A percentile compares a stretch with the other conserved stretches of the same genome.
phyloP scores from a whole-genome alignment of 2,329 filamentous ascomycete genomes.

The Berkeleyomyces rouxiae region DNA sequence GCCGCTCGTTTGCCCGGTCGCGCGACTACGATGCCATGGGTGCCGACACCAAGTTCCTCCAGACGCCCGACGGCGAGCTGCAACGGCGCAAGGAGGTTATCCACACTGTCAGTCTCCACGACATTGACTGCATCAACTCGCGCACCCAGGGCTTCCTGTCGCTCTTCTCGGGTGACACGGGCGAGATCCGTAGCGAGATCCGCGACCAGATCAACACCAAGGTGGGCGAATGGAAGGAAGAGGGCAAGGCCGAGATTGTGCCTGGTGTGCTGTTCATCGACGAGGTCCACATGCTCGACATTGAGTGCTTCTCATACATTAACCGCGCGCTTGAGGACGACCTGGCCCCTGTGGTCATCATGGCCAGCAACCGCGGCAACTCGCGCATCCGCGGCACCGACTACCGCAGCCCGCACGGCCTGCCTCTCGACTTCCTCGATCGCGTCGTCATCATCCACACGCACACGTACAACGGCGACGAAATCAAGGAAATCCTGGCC shows the following conservation, averaged over 20 bases:
- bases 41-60: constrained; percentile 92
- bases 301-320: constrained; percentile 97
- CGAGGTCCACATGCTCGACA: constrained; percentile 98
- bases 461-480: constrained; percentile 61
- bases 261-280: constrained; percentile 96
- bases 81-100: constrained; percentile 95
- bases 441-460: constrained; percentile 94
- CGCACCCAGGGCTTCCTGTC: constrained; percentile 96
- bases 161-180: constrained; percentile 93
- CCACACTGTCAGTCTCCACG: constrained; percentile 90
- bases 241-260: constrained; percentile 96
- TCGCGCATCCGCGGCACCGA: constrained; percentile 85
- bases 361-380: constrained; percentile 92
- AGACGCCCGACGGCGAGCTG: constrained; percentile 92
- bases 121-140: constrained; percentile 99
- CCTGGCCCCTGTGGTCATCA: constrained; percentile 92
- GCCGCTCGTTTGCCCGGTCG: constrained; percentile 83
- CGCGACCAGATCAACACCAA: constrained; percentile 99
- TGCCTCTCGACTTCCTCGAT: constrained; percentile 91
- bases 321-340: constrained; percentile 93
- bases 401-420: constrained; percentile 81
- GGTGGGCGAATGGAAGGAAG: constrained; percentile 97
- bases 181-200: constrained; percentile 93
- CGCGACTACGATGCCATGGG: constrained; percentile 99
- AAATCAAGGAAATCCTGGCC: constrained; percentile 81